phyloP scores from a whole-genome alignment of 192 early-diverging fungal genomes.

The Backusella macrospora region DNA sequence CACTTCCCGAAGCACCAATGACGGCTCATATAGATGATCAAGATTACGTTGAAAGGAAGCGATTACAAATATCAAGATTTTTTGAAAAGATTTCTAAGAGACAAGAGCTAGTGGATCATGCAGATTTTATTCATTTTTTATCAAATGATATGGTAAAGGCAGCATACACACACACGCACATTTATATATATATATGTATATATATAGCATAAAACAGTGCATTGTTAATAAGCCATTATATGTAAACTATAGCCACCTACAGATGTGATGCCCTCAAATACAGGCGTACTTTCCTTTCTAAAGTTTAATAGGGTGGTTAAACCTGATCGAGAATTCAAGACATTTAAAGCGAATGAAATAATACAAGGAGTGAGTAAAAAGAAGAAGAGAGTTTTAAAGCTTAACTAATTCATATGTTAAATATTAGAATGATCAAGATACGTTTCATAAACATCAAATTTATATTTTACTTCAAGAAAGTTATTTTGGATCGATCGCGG shows the following conservation, averaged over 20 bases:
- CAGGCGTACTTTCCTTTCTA: constrained; percentile 47
- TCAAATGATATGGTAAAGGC: constrained; percentile 56
- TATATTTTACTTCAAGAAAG: constrained; percentile 33
- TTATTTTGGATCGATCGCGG: constrained; percentile 26
- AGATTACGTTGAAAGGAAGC: constrained; percentile 57
- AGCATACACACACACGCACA: too few species aligned
- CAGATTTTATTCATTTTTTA: constrained; percentile 51
- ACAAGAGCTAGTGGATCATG: constrained; percentile 39
- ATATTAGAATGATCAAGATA: constrained; percentile 26
- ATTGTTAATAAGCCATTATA: too few species aligned
- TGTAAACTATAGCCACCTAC: constrained; percentile 54
- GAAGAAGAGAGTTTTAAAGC: too few species aligned
- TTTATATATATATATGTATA: background rate
- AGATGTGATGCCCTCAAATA: constrained; percentile 45
- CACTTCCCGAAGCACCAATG: constrained; percentile 48
- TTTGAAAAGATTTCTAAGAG: constrained; percentile 46
- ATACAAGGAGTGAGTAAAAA: constrained; percentile 47
- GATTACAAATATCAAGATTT: constrained; percentile 49
- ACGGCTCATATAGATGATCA: constrained; percentile 51
- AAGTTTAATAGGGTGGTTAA: constrained; percentile 49
- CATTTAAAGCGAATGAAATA: constrained; percentile 48
- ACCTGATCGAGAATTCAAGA: constrained; percentile 48
- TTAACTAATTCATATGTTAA: background rate
- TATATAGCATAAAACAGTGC: too few species aligned
- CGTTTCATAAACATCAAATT: constrained; percentile 37